A percentile compares a stretch with the other conserved stretches of the same genome.
Conservation (phyloP, 75 land plant species). For the Pinus tabuliformis region DNA sequence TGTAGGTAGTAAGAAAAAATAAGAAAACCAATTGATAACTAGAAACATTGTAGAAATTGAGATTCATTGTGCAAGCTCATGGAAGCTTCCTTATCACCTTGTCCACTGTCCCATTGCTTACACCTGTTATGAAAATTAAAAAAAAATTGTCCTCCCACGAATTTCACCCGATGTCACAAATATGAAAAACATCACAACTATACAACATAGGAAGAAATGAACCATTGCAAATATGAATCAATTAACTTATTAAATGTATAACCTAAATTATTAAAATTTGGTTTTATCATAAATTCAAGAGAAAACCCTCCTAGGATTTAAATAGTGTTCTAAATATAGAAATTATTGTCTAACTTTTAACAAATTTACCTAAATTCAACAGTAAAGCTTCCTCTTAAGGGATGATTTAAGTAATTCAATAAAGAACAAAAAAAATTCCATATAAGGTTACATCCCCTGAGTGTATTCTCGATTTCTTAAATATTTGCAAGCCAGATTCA, state of each 20-base stretch:
- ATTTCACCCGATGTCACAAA: conserved; percentile 89
- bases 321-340: too few relatives aligned
- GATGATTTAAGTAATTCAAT: too few relatives aligned
- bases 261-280: background rate
- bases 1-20: conserved; percentile 18
- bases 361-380: too few relatives aligned
- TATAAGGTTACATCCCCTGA: too few relatives aligned
- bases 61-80: background rate
- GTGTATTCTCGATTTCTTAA: too few relatives aligned
- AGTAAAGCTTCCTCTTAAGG: too few relatives aligned
- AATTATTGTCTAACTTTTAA: too few relatives aligned
- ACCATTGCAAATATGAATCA: conserved; percentile 7
- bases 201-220: conserved; percentile 3
- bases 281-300: conserved; percentile 52
- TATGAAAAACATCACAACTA: conserved; percentile 98
- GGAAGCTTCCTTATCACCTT: conserved; percentile 28
- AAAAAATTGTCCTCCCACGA: conserved; percentile 64
- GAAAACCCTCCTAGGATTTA: too few relatives aligned
- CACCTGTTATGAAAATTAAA: conserved; percentile 82
- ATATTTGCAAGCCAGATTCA: too few relatives aligned
- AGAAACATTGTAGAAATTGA: background rate
- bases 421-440: too few relatives aligned
- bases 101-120: conserved; percentile 62
- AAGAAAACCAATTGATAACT: background rate
- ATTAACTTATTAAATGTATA: background rate